A percentile compares a stretch with the other conserved stretches of the same genome.
Conservation (phyloP, 148 eudicot species). For the Amaranthus palmeri region DNA sequence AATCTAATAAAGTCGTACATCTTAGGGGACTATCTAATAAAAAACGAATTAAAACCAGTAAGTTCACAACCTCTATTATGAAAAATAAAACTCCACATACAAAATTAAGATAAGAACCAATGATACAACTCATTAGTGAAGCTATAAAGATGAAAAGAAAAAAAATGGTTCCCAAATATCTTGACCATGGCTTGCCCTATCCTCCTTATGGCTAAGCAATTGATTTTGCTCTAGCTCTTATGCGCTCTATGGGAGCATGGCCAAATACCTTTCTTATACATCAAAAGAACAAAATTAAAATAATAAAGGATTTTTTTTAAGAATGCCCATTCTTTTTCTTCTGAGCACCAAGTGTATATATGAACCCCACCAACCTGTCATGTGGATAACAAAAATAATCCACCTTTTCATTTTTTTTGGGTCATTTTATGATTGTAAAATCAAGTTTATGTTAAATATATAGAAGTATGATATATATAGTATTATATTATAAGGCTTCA, state of each 20-base stretch:
- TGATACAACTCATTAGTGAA: neutral
- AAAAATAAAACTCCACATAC: neutral
- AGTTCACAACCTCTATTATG: too few species aligned
- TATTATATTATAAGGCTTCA: conserved; percentile 8
- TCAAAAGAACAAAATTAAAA: neutral
- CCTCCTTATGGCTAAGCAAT: conserved; percentile 6
- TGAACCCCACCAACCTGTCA: conserved; percentile 26
- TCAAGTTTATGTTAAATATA: conserved; percentile 22
- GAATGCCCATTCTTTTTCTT: conserved; percentile 6
- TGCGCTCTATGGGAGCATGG: conserved; percentile 36
- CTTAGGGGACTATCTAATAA: too few species aligned
- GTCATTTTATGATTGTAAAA: conserved; percentile 20
- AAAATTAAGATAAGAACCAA: neutral
- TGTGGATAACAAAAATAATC: conserved; percentile 38
- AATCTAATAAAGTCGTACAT: too few species aligned
- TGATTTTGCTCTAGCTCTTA: conserved; percentile 23
- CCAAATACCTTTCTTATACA: conserved; percentile 22
- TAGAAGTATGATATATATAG: neutral
- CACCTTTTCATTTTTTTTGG: conserved; percentile 19
- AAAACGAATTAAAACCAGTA: too few species aligned
- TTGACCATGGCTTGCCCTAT: conserved; percentile 12
- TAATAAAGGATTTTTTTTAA: neutral
- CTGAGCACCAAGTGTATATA: conserved; percentile 23
- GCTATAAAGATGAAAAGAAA: neutral
- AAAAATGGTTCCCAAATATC: neutral